Evolutionary conservation across 768 basidiomycete species (phyloP), one percentile per base, ranked within the genome.

Genomic region (Panus rudis): DNA sequence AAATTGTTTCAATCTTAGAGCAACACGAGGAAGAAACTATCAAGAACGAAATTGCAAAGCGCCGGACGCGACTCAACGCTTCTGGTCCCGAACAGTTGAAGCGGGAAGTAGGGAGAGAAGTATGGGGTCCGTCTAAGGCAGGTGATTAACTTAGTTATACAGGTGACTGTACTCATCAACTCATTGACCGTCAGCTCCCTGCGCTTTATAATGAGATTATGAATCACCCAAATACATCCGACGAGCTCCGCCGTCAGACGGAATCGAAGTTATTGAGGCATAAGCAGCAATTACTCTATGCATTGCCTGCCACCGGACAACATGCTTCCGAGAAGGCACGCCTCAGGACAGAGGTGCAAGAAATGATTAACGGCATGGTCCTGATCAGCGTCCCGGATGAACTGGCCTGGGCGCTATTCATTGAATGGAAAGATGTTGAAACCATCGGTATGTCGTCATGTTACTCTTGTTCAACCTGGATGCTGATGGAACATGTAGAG

Each of bases 381-480:
- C 63, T 94, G 5, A 68, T 99, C 16, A 68, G 71, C 13, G 74
- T 92, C 7, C 75, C 79, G 0, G 84, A 96, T 53, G 83, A 89
- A 54, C 58, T 82, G 20, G 91, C 87, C 1, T 99, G 96, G 94
- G 70, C 64, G 21, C 60, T 85, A 3, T 79, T 72, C 48, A 68
- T 97, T 33, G 90, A 98, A 55, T 73, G 78, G 48, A 75, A 67
- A 42, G 83, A 98, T 57, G 72, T 66, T 28, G 78, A 77, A 21
- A 69, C 70, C 4, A 67, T 88, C 6, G 74, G 91, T 90, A 55
- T 55, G 77, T 61, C n/a, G 25, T 25, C 17, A 45, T 17, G 6
- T 41, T 32, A 14, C 48, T n/a, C 46, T 48, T 16, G 35, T 19
- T 20, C 5, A 26, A 17, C 31, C 31, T 17, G 39, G 51, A 12